A percentile compares a stretch with the other conserved stretches of the same genome.
phyloP scores from a whole-genome alignment of 1,284 basidiomycete genomes.

The Schizophyllum commune region DNA sequence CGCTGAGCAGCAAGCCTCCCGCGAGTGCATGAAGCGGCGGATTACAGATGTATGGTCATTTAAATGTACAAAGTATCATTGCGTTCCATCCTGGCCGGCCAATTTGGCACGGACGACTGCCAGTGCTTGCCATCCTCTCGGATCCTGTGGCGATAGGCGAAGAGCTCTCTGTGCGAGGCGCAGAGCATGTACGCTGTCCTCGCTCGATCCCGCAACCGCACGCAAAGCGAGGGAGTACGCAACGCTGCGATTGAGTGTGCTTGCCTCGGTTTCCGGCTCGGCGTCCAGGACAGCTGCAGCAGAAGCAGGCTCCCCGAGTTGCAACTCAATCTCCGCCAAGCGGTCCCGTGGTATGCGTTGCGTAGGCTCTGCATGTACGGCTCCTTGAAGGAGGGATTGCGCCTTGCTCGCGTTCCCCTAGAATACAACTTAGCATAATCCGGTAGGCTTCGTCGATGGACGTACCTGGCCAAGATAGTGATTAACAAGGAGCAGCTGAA shows the following conservation, averaged over 20 bases:
- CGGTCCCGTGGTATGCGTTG: conserved; percentile 29
- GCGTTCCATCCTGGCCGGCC: too few species aligned
- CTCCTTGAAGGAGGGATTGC: conserved; percentile 45
- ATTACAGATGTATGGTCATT: too few species aligned
- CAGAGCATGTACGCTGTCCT: conserved; percentile 23
- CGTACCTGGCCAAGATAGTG: conserved; percentile 59
- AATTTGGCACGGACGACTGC: conserved; percentile 37
- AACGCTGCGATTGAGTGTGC: neutral
- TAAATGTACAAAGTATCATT: too few species aligned
- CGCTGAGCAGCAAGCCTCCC: too few species aligned
- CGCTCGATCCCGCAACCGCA: conserved; percentile 21
- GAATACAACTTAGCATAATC: neutral
- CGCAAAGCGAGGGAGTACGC: conserved; percentile 26
- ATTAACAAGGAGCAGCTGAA: conserved; percentile 59
- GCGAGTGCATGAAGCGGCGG: too few species aligned
- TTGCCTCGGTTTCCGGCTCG: conserved; percentile 15
- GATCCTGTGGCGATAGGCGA: conserved; percentile 58
- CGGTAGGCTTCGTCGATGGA: too few species aligned
- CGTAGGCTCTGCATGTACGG: conserved; percentile 48
- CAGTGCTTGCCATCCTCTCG: conserved; percentile 50
- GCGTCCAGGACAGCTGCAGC: conserved; percentile 7
- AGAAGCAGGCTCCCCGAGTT: conserved; percentile 24
- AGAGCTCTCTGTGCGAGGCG: conserved; percentile 57
- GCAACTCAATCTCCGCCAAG: conserved; percentile 10
- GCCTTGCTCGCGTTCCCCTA: conserved; percentile 48